phyloP scores from a whole-genome alignment of 352 stramenopile genomes.

The Phytopythium mirpurense region DNA sequence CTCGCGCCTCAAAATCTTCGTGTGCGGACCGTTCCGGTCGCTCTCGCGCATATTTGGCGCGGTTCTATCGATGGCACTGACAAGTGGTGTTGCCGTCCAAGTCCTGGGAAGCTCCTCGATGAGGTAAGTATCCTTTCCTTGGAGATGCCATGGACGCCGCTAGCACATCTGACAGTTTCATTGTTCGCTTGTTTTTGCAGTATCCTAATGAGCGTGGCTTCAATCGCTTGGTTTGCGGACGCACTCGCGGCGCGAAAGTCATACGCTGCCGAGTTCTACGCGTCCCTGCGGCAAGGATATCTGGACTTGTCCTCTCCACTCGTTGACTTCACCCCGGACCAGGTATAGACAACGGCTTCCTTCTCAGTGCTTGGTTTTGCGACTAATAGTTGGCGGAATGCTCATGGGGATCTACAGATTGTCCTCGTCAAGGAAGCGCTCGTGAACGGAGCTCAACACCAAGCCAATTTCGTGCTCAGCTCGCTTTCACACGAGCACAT shows the following conservation, averaged over 20 bases:
- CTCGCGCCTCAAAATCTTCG: constrained; percentile 73
- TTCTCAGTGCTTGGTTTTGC: too few relatives aligned
- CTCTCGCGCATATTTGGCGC: constrained; percentile 73
- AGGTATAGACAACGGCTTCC: constrained; percentile 34
- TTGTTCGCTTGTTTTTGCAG: constrained; percentile 18
- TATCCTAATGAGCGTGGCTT: constrained; percentile 53
- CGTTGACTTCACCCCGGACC: constrained; percentile 80
- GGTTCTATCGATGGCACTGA: constrained; percentile 66
- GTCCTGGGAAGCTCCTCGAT: constrained; percentile 45
- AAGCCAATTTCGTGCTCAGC: constrained; percentile 85
- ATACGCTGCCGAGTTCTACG: constrained; percentile 85
- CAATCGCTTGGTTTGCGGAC: constrained; percentile 61
- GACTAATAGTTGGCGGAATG: not conserved
- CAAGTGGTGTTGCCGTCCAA: constrained; percentile 30
- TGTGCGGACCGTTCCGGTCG: constrained; percentile 74
- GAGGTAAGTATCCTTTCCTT: constrained; percentile 28
- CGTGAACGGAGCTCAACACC: constrained; percentile 64
- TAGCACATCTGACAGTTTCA: not conserved
- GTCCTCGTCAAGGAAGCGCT: constrained; percentile 77
- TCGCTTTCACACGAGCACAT: constrained; percentile 75
- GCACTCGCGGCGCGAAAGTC: constrained; percentile 69
- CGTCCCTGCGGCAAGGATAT: constrained; percentile 76
- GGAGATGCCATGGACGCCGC: not conserved
- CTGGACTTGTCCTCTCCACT: constrained; percentile 73
- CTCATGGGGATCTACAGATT: constrained; percentile 31